Evolutionary conservation across 495 filamentous ascomycete species (phyloP), one percentile per base, ranked within the genome.

Genomic region (Aspergillus hancockii): DNA sequence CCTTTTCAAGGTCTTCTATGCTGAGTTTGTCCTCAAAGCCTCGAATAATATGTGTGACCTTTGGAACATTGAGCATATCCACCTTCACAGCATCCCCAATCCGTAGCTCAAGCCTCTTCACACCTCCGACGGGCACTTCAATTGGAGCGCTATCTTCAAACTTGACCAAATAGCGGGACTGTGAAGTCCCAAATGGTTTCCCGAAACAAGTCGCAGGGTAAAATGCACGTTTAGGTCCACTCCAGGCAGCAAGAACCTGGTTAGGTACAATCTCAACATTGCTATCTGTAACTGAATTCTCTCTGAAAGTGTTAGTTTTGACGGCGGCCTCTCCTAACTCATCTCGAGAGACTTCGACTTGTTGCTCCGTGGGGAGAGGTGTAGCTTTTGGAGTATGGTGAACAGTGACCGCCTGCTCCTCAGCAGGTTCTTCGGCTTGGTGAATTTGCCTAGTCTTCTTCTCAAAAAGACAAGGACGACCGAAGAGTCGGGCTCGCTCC

Each of bases 31-130:
- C 67, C 4, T 68, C 65, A 40, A 82, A 73, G 6, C 79, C 76
- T 38, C 72, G 69, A 41, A 83, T 70, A 34, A 79, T 70, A 52
- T 80, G 80, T 0, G 72, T 78, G 36, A 79, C 67, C 41, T 75
- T 81, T 8, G 79, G 79, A 31, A 77, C 62, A 54, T 71, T 73
- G 6, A 61, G 71, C 63, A 78, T 75, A 25, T 83, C 80, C 10
- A 84, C 74, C 60, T 84, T 84, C 41, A 83, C 79, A 5, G 62
- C 69, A 65, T 84, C 81, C 23, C 80, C 81, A 34, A 75, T 52
- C 3, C 68, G 71, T 32, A 84, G 65, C 54, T 84, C 78, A 30
- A 84, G 64, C 49, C 77, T 64, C 54, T 82, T 82, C 8, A 84
- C 73, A 12, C 60, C 62, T 30, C 71, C 73, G 38, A 71, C 67